Evolutionary conservation across 768 basidiomycete genomes (phyloP).

Genomic region (Mycena venus): DNA sequence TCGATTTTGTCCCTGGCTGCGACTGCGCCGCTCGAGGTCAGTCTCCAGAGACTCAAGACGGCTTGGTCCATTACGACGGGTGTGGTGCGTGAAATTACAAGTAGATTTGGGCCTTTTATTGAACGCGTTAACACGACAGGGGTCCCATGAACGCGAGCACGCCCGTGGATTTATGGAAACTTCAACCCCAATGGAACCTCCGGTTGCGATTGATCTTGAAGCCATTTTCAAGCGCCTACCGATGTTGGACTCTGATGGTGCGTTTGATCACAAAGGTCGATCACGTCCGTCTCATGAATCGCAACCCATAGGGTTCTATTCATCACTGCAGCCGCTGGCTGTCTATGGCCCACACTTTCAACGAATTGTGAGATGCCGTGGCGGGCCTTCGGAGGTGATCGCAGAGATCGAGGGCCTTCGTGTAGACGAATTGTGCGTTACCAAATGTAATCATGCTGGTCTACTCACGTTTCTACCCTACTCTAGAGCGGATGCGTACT

Average conservation of each 20-base stretch:
- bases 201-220: background rate
- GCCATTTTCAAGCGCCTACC: conserved; percentile 9
- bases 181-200: background rate
- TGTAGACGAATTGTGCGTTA: conserved; percentile 5
- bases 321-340: conserved; percentile 10
- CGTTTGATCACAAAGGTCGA: background rate
- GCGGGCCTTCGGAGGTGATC: conserved; percentile 9
- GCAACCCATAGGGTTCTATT: conserved; percentile 19
- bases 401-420: conserved; percentile 15
- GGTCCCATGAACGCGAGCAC: conserved; percentile 15
- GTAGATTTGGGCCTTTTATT: background rate
- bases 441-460: background rate
- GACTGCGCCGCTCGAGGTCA: background rate
- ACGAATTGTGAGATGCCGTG: conserved; percentile 20
- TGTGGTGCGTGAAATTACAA: conserved; percentile 10
- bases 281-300: background rate
- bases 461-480: background rate
- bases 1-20: conserved; percentile 13
- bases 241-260: conserved; percentile 1
- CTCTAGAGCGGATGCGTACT: background rate
- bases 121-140: background rate
- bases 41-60: background rate
- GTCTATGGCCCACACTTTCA: conserved; percentile 15
- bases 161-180: conserved; percentile 26
- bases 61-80: conserved; percentile 15